Evolutionary conservation across 192 early-diverging fungal genomes (phyloP), one percentile per base, ranked within the genome.

Genomic region (Mortierella alpina): DNA sequence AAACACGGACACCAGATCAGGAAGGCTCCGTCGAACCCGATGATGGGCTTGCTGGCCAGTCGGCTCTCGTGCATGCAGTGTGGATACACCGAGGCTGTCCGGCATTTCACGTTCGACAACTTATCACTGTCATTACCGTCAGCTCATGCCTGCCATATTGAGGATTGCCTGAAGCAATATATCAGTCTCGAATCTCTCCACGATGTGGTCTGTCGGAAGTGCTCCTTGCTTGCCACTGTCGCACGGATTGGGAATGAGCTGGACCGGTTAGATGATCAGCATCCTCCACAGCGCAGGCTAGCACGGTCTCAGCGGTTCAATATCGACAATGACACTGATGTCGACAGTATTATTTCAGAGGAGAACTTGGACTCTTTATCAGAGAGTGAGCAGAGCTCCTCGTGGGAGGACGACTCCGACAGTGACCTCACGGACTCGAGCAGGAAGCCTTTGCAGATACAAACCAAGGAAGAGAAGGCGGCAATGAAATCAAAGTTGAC

Each of bases 51-150:
- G 70, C 83, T 90, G 46, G 95, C 93, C 7, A 91, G 85, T 66
- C 86, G 90, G 20, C 87, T 95, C 55, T 91, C 92, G 23, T 97
- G 96, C 70, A 82, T 86, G 50, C 85, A 90, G 49, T 97, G 96
- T 64, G 91, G 92, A 7, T 95, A 95, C 56, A 92, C 92, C 15
- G 89, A 90, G 61, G 91, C 91, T 1, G 85, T 94, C 14, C 90
- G 92, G 0, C 93, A 94, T 66, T 92, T 93, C 74, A 88, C 91
- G 17, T 96, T 96, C 84, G 93, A 95, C 77, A 95, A 93, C 61
- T 68, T 94, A 0, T 93, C 92, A 15, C 82, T 95, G n/a, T 84
- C 87, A 23, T 76, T 93, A 50, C 94, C 95, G 7, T 74, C 76
- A 17, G 64, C 53, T 42, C 86, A 80, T 14, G 85, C 86, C 6